phyloP scores from a whole-genome alignment of 352 stramenopile genomes.

The Hyphochytrium catenoides region DNA sequence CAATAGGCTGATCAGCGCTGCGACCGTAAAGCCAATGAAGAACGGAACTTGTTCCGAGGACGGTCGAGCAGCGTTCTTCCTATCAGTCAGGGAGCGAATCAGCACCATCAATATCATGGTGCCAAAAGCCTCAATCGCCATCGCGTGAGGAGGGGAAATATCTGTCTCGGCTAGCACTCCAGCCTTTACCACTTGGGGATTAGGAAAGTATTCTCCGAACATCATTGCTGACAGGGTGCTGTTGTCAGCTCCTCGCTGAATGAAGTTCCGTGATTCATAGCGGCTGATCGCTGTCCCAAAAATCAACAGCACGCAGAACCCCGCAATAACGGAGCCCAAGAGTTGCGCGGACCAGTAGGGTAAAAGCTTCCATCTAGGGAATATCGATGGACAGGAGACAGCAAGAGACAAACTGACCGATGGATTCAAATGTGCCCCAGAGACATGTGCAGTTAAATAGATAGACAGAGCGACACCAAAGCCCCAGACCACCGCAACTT shows the following conservation, averaged over 20 bases:
- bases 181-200: constrained; percentile 16
- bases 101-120: constrained; percentile 31
- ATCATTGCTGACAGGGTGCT: constrained; percentile 27
- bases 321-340: constrained; percentile 19
- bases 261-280: constrained; percentile 20
- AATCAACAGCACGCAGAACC: constrained; percentile 16
- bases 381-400: constrained; percentile 13
- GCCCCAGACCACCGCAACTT: constrained; percentile 13
- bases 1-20: constrained; percentile 20
- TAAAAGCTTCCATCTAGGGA: constrained; percentile 18
- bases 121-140: constrained; percentile 28
- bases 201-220: constrained; percentile 40
- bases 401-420: constrained; percentile 26
- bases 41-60: constrained; percentile 14
- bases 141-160: constrained; percentile 14
- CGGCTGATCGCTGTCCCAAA: constrained; percentile 22
- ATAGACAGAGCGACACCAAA: constrained; percentile 25
- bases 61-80: constrained; percentile 11
- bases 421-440: constrained; percentile 37
- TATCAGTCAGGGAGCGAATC: constrained; percentile 25
- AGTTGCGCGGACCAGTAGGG: constrained; percentile 32
- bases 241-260: constrained; percentile 14
- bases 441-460: constrained; percentile 18
- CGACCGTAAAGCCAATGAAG: constrained; percentile 23
- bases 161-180: constrained; percentile 9